Evolutionary conservation across 1,284 basidiomycete genomes (phyloP).

Genomic region (Leccinum colubrinum): DNA sequence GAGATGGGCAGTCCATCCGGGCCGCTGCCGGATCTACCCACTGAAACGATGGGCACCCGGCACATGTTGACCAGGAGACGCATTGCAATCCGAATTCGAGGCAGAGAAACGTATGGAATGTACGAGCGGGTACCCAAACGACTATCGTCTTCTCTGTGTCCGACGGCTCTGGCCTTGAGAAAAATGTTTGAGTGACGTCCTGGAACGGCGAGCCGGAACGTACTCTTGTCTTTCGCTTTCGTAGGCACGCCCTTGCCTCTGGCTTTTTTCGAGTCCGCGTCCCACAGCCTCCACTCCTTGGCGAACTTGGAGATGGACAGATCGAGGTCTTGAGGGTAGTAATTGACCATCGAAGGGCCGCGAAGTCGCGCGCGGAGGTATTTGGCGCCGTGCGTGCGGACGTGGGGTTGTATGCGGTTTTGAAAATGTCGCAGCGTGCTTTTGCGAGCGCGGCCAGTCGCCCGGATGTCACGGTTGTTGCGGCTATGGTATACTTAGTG

Average conservation of each 20-base stretch:
- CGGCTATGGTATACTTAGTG: neutral
- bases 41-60: no score
- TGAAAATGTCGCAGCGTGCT: slow-evolving; percentile 72
- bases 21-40: no score
- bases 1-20: no score
- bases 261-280: slow-evolving; percentile 63
- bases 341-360: slow-evolving; percentile 76
- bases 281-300: slow-evolving; percentile 55
- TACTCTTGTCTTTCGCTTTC: slow-evolving; percentile 71
- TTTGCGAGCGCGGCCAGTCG: slow-evolving; percentile 53
- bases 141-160: slow-evolving; percentile 27
- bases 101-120: neutral
- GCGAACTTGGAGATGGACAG: slow-evolving; percentile 52
- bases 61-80: no score
- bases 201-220: slow-evolving; percentile 22
- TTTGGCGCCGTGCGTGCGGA: slow-evolving; percentile 80
- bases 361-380: slow-evolving; percentile 74
- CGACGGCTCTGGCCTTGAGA: slow-evolving; percentile 31
- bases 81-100: no score
- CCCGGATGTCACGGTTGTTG: slow-evolving; percentile 33
- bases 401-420: slow-evolving; percentile 82
- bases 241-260: slow-evolving; percentile 80
- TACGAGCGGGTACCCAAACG: neutral
- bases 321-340: slow-evolving; percentile 65
- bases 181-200: neutral